These are phyloP conservation scores for Syzygium malaccense DNA, from an alignment of 441 rosid species.

Conservation along the genomic window DNA sequence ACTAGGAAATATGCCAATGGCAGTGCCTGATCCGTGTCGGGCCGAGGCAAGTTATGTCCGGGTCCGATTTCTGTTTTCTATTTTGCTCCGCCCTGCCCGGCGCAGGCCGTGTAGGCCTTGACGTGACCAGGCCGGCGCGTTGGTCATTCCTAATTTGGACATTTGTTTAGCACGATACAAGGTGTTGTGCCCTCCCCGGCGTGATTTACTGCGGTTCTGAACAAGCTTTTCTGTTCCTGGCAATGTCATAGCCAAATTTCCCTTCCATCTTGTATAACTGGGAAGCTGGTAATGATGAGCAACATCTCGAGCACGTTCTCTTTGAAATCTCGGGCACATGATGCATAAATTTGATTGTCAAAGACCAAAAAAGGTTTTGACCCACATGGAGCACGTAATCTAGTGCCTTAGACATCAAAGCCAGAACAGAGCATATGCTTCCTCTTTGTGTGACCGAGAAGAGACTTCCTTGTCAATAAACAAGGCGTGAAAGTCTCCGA, in stretches of 20 bases:
- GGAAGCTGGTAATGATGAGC: background rate
- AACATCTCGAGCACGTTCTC: background rate
- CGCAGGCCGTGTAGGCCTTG: background rate
- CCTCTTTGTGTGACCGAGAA: background rate
- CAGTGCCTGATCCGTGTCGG: fast-evolving
- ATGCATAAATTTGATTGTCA: background rate
- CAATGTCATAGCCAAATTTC: background rate
- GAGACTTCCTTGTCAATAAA: background rate
- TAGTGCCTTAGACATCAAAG: background rate
- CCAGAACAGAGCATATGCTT: background rate
- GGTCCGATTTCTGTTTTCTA: background rate
- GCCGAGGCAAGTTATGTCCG: background rate
- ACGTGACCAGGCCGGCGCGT: background rate
- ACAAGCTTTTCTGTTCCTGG: background rate
- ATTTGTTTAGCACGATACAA: background rate
- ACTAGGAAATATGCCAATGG: background rate
- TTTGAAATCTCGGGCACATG: background rate
- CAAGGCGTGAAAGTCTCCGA: background rate
- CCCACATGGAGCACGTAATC: background rate
- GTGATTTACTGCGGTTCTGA: background rate
- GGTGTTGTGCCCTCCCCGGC: background rate
- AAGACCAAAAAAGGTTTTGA: background rate
- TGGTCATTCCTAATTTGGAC: background rate
- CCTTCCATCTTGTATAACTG: background rate
- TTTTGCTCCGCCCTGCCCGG: too few relatives aligned